phyloP scores from a whole-genome alignment of 140 eudicot species.

The Erigeron philadelphicus region DNA sequence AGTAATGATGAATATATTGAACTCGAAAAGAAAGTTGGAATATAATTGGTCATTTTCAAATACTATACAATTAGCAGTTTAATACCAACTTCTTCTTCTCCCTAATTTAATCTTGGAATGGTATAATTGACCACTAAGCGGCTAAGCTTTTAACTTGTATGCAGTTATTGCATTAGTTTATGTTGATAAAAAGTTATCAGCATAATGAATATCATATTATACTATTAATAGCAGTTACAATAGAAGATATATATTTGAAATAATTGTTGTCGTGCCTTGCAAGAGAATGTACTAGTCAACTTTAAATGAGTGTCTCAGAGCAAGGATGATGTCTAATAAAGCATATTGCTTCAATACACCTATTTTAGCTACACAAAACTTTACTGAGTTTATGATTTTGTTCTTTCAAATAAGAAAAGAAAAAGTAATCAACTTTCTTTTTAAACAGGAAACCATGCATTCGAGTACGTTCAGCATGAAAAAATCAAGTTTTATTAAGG shows the following conservation, averaged over 20 bases:
- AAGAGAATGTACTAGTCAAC: slow-evolving; percentile 25
- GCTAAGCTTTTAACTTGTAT: too few species aligned
- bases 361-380: slow-evolving; percentile 31
- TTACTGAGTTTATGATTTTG: slow-evolving; percentile 26
- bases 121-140: too few species aligned
- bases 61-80: neutral
- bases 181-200: slow-evolving; percentile 20
- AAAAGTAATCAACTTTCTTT: slow-evolving; percentile 13
- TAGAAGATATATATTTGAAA: slow-evolving; percentile 17
- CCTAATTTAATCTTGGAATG: neutral
- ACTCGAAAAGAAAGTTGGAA: neutral
- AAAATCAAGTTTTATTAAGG: slow-evolving; percentile 17
- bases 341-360: slow-evolving; percentile 25
- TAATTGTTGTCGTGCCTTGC: slow-evolving; percentile 27
- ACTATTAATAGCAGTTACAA: slow-evolving; percentile 9
- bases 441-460: slow-evolving; percentile 24
- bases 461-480: slow-evolving; percentile 24
- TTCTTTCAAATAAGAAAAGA: slow-evolving; percentile 20
- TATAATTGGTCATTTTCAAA: slow-evolving; percentile 17
- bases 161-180: neutral
- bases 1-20: too few species aligned
- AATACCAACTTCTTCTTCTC: neutral
- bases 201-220: slow-evolving; percentile 6
- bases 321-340: slow-evolving; percentile 39
- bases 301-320: slow-evolving; percentile 32